Percentiles rank a stretch among this genome's conserved stretches.
phyloP scores from a whole-genome alignment of 2,329 filamentous ascomycete genomes.

The Triangularia setosa region DNA sequence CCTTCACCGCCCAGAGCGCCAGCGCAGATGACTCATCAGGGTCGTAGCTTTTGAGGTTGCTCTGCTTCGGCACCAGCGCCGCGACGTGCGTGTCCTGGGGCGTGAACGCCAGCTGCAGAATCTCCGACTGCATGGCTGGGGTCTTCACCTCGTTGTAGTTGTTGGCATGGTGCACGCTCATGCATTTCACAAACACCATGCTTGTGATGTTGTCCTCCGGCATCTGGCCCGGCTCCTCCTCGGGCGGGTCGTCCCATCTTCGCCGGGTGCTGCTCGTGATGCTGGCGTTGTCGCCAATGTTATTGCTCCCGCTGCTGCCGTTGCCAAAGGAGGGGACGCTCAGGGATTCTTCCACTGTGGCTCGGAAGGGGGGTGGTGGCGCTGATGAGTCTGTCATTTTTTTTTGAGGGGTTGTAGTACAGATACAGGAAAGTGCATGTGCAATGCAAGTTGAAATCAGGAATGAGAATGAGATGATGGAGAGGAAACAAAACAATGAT shows the following conservation, averaged over 20 bases:
- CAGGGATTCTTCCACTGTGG: slow-evolving; percentile 10
- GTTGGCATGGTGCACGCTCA: background rate
- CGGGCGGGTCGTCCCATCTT: slow-evolving; percentile 26
- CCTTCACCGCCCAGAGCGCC: background rate
- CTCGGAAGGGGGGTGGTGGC: slow-evolving; percentile 9
- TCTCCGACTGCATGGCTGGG: slow-evolving; percentile 6
- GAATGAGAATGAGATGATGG: background rate
- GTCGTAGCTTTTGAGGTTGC: background rate
- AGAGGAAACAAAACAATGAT: background rate
- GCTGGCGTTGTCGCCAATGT: slow-evolving; percentile 1
- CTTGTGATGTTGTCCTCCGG: slow-evolving; percentile 15
- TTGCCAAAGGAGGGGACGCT: background rate
- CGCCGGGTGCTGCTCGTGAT: slow-evolving; percentile 8
- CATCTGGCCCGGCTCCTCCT: slow-evolving; percentile 9
- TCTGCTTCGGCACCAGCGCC: background rate
- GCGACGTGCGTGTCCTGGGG: slow-evolving; percentile 13
- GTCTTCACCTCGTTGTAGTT: background rate
- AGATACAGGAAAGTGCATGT: background rate
- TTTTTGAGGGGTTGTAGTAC: background rate
- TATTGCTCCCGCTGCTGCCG: background rate
- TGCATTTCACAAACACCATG: slow-evolving; percentile 18
- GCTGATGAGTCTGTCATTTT: background rate
- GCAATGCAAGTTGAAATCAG: background rate
- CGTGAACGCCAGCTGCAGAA: slow-evolving; percentile 14
- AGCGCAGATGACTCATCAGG: background rate